Conservation (phyloP, 2,329 filamentous ascomycete species). For the Aspergillus felis region DNA sequence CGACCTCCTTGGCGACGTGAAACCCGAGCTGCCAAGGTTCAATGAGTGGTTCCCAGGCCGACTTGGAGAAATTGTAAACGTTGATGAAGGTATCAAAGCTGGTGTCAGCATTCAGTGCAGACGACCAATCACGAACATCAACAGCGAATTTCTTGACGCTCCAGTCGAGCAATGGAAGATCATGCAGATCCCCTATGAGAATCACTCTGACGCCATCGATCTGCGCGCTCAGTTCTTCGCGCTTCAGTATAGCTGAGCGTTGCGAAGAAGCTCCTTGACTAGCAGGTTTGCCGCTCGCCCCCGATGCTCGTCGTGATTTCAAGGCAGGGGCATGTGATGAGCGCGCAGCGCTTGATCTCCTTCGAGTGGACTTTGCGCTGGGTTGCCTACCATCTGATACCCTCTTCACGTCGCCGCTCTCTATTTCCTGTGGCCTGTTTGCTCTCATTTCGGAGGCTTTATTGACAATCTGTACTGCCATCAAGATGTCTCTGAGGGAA, state of each 20-base stretch:
- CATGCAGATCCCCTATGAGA: slow-evolving; percentile 91
- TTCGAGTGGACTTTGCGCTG: slow-evolving; percentile 39
- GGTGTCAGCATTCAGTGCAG: slow-evolving; percentile 78
- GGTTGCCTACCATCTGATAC: slow-evolving; percentile 42
- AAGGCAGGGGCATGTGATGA: slow-evolving; percentile 43
- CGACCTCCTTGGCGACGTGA: slow-evolving; percentile 73
- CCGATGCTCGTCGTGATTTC: slow-evolving; percentile 45
- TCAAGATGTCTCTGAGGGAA: slow-evolving; percentile 88
- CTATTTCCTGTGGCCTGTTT: slow-evolving; percentile 43
- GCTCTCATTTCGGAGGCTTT: slow-evolving; percentile 83
- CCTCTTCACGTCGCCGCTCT: slow-evolving; percentile 53
- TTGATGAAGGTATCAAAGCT: slow-evolving; percentile 93
- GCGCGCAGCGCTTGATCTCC: slow-evolving; percentile 44
- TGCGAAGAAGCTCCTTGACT: slow-evolving; percentile 35
- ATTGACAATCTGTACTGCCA: slow-evolving; percentile 87
- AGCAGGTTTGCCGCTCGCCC: slow-evolving; percentile 34
- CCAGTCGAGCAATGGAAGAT: slow-evolving; percentile 89
- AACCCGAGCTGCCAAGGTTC: slow-evolving; percentile 97
- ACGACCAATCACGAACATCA: slow-evolving; percentile 86
- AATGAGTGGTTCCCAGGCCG: slow-evolving; percentile 92
- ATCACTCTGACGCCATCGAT: slow-evolving; percentile 88
- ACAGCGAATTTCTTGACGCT: slow-evolving; percentile 87
- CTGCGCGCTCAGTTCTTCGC: slow-evolving; percentile 79
- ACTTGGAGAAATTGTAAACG: slow-evolving; percentile 98
- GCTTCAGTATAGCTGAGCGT: slow-evolving; percentile 54